phyloP scores from a whole-genome alignment of 495 filamentous ascomycete species.

The Aspergillus asperescens region DNA sequence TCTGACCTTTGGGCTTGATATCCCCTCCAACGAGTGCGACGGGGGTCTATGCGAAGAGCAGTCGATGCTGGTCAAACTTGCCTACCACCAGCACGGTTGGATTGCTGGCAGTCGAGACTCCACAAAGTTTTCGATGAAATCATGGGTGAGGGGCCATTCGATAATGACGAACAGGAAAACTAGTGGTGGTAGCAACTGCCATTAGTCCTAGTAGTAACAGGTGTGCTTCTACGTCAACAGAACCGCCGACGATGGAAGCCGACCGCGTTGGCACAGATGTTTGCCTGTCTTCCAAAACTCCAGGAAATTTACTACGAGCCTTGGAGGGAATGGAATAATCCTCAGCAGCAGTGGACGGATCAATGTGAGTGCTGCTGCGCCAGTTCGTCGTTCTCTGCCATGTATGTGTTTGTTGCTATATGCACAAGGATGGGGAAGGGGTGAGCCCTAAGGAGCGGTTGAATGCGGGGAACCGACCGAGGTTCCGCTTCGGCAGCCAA shows the following conservation, averaged over 20 bases:
- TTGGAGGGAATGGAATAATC: not conserved
- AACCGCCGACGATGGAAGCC: slow-evolving; percentile 13
- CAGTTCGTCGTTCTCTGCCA: not conserved
- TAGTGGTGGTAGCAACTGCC: slow-evolving; percentile 17
- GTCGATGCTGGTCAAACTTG: not conserved
- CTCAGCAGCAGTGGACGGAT: not conserved
- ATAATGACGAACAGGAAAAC: slow-evolving; percentile 10
- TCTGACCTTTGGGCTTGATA: slow-evolving; percentile 8
- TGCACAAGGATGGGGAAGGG: not conserved
- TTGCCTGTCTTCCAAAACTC: not conserved
- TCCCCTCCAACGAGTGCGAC: slow-evolving; percentile 2
- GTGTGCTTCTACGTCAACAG: slow-evolving; percentile 16
- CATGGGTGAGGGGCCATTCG: slow-evolving; percentile 1
- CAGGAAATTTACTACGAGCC: not conserved
- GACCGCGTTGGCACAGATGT: slow-evolving; percentile 3
- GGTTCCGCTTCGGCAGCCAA: slow-evolving; percentile 3
- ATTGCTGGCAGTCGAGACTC: slow-evolving; percentile 12
- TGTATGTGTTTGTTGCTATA: not conserved
- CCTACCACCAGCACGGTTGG: slow-evolving; percentile 1
- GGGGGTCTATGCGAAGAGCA: not conserved
- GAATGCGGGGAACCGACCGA: slow-evolving; percentile 4
- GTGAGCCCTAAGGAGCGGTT: no score
- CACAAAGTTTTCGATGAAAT: slow-evolving; percentile 11
- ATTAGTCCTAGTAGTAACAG: slow-evolving; percentile 14
- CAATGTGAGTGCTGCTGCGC: not conserved